Evolutionary conservation across 768 basidiomycete genomes (phyloP).

Genomic region (Pisolithus marmoratus): DNA sequence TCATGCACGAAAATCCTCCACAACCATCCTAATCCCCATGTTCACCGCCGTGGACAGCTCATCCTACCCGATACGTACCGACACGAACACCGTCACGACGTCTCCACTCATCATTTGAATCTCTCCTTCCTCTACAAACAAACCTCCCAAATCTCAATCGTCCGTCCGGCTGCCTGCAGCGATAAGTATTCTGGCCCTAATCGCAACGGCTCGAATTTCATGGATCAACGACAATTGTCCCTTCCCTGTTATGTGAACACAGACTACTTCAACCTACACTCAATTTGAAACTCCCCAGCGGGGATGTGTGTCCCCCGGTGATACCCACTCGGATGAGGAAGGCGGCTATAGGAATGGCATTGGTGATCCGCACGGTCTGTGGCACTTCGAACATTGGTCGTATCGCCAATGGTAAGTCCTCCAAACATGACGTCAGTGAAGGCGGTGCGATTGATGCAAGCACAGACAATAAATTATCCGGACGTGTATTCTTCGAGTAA

Average conservation of each 20-base stretch:
- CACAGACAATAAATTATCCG: constrained; percentile 29
- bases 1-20: not conserved
- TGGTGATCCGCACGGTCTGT: constrained; percentile 34
- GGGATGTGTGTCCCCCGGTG: constrained; percentile 59
- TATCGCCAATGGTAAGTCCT: constrained; percentile 7
- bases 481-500: constrained; percentile 48
- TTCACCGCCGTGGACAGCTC: constrained; percentile 58
- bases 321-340: constrained; percentile 61
- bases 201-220: too few relatives aligned
- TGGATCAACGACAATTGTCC: constrained; percentile 68
- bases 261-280: too few relatives aligned
- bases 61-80: constrained; percentile 70
- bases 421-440: constrained; percentile 10
- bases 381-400: constrained; percentile 2
- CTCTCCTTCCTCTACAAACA: too few relatives aligned
- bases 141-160: constrained; percentile 76
- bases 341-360: constrained; percentile 68
- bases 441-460: constrained; percentile 26
- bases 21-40: constrained; percentile 22
- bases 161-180: constrained; percentile 22
- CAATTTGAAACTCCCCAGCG: constrained; percentile 86
- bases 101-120: too few relatives aligned
- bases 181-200: too few relatives aligned
- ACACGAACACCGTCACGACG: constrained; percentile 85
- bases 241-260: constrained; percentile 52